A percentile compares a stretch with the other conserved stretches of the same genome.
Evolutionary conservation across 1,284 basidiomycete species (phyloP).

Genomic region (Tilletia caries): DNA sequence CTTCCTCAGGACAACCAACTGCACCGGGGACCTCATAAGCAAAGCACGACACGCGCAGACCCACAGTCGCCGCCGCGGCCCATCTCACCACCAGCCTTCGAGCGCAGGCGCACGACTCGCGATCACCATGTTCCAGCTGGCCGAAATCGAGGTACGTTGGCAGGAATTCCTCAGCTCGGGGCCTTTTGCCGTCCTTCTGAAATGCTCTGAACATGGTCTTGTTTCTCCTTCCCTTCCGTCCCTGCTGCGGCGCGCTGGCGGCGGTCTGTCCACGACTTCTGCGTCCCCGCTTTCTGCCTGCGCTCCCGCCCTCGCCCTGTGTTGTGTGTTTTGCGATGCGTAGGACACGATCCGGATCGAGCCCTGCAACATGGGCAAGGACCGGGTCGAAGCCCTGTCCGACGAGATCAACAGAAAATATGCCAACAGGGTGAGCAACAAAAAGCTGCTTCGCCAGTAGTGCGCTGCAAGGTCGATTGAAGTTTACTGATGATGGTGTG

Average conservation of each 20-base stretch:
- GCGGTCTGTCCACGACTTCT: too few relatives aligned
- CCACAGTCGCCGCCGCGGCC: too few relatives aligned
- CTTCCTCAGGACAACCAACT: neutral
- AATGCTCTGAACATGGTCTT: neutral
- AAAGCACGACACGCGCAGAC: neutral
- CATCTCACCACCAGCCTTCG: too few relatives aligned
- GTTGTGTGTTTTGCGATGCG: neutral
- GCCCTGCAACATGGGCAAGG: constrained; percentile 69
- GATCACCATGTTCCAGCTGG: constrained; percentile 41
- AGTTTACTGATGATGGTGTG: too few relatives aligned
- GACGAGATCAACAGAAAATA: constrained; percentile 87
- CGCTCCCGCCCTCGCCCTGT: neutral
- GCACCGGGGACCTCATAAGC: neutral
- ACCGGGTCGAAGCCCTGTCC: constrained; percentile 69
- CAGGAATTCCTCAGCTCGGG: neutral
- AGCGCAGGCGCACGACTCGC: too few relatives aligned
- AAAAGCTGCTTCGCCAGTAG: neutral
- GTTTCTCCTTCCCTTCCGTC: neutral
- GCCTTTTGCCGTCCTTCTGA: neutral
- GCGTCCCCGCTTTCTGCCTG: too few relatives aligned
- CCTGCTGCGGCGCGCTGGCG: neutral
- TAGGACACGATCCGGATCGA: constrained; percentile 76
- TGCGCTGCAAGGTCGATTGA: too few relatives aligned
- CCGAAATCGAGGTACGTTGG: constrained; percentile 33
- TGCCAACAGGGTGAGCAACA: constrained; percentile 64